Conservation (phyloP, 2,329 filamentous ascomycete genomes). For the Chaetoscypha palmicola region DNA sequence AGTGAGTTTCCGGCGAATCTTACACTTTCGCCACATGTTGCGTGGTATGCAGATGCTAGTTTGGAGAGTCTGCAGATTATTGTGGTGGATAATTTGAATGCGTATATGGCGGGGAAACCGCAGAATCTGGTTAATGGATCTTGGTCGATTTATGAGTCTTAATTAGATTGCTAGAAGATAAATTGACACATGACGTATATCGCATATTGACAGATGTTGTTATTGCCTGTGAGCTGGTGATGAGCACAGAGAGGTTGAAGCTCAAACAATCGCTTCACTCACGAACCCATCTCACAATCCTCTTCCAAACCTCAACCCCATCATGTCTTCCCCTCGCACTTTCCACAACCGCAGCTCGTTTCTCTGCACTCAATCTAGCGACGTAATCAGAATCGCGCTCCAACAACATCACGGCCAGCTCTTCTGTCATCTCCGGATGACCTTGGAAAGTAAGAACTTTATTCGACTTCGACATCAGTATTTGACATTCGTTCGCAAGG, state of each 20-base stretch:
- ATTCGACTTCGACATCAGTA: not conserved
- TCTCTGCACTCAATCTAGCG: not conserved
- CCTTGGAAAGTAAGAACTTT: not conserved
- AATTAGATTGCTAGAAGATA: too few relatives aligned
- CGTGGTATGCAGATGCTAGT: slow-evolving; percentile 45
- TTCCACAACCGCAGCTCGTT: not conserved
- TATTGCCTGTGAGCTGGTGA: too few relatives aligned
- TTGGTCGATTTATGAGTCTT: too few relatives aligned
- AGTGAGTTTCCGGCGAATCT: slow-evolving; percentile 39
- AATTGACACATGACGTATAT: too few relatives aligned
- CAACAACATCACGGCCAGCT: not conserved
- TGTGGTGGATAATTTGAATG: too few relatives aligned
- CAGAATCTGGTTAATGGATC: too few relatives aligned
- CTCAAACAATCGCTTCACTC: too few relatives aligned
- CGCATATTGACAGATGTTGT: too few relatives aligned
- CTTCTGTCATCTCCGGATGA: not conserved
- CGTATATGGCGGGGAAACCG: too few relatives aligned
- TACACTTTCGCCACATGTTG: slow-evolving; percentile 45
- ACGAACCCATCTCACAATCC: not conserved
- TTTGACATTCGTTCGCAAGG: not conserved
- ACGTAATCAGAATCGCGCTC: not conserved
- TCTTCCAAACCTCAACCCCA: not conserved
- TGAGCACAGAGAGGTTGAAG: too few relatives aligned
- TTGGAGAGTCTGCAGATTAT: slow-evolving; percentile 42
- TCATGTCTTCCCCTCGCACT: not conserved